Conservation (phyloP, 2,329 filamentous ascomycete species). For the Botrytis medusae region DNA sequence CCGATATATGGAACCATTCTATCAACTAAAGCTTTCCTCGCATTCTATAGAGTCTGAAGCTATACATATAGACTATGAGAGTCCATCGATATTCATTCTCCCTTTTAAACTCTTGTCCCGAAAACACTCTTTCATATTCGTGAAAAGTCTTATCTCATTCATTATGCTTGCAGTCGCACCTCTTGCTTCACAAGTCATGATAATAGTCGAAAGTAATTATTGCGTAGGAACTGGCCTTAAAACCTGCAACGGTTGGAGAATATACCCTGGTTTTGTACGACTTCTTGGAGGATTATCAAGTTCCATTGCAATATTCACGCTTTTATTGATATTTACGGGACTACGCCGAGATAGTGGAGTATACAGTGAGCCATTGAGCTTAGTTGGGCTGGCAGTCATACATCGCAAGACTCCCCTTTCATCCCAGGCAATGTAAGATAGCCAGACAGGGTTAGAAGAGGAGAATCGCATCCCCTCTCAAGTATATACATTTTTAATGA, state of each 20-base stretch:
- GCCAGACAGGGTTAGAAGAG: too few species aligned
- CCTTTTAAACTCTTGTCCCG: neutral
- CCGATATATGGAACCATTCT: neutral
- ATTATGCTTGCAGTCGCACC: neutral
- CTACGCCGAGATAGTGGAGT: neutral
- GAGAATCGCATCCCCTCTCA: neutral
- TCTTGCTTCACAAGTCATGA: neutral
- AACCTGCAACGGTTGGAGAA: neutral
- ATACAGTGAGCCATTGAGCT: constrained; percentile 1
- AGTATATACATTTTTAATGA: neutral
- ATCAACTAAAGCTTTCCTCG: neutral
- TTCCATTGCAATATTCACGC: neutral
- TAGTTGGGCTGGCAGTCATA: neutral
- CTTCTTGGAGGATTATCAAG: neutral
- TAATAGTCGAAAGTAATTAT: neutral
- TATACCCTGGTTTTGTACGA: neutral
- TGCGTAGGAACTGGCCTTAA: neutral
- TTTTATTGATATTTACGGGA: neutral
- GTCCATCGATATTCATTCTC: neutral
- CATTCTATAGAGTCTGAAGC: neutral
- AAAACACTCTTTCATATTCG: neutral
- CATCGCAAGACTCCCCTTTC: neutral
- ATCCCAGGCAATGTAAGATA: neutral
- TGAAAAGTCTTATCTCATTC: neutral
- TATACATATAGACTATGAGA: neutral